Conservation (phyloP, 2,329 filamentous ascomycete species). For the Colletotrichum spaethianum region DNA sequence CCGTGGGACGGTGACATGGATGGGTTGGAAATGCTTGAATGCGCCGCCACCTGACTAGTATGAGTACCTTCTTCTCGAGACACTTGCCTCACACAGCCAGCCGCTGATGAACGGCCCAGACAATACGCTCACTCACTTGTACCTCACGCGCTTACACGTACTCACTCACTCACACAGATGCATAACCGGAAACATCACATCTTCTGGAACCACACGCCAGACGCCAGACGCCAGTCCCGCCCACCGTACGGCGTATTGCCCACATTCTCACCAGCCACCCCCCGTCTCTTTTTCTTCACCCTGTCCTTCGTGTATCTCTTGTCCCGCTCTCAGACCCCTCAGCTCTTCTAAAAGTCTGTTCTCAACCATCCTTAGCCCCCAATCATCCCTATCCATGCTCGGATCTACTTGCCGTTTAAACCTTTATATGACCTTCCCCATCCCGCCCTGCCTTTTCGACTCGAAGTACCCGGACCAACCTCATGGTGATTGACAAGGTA, state of each 20-base stretch:
- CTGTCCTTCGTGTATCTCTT: constrained; percentile 1
- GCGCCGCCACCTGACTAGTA: constrained; percentile 20
- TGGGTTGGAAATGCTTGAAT: constrained; percentile 28
- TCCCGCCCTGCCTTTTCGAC: constrained; percentile 8
- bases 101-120: not conserved
- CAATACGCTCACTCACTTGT: not conserved
- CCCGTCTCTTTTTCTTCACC: not conserved
- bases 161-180: not conserved
- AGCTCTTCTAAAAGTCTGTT: constrained; percentile 35
- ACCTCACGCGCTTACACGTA: not conserved
- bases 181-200: constrained; percentile 12
- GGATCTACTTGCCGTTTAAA: constrained; percentile 35
- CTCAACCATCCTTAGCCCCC: constrained; percentile 26
- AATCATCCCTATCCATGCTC: constrained; percentile 24
- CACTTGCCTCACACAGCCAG: not conserved
- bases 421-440: constrained; percentile 25
- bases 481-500: constrained; percentile 6
- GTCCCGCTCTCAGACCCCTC: constrained; percentile 16
- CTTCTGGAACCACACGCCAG: constrained; percentile 21
- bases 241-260: constrained; percentile 1
- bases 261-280: not conserved
- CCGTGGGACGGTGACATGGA: not conserved
- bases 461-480: constrained; percentile 5
- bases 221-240: not conserved
- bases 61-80: not conserved